phyloP scores from a whole-genome alignment of 2,329 filamentous ascomycete genomes.

The Colletotrichum neosansevieriae region DNA sequence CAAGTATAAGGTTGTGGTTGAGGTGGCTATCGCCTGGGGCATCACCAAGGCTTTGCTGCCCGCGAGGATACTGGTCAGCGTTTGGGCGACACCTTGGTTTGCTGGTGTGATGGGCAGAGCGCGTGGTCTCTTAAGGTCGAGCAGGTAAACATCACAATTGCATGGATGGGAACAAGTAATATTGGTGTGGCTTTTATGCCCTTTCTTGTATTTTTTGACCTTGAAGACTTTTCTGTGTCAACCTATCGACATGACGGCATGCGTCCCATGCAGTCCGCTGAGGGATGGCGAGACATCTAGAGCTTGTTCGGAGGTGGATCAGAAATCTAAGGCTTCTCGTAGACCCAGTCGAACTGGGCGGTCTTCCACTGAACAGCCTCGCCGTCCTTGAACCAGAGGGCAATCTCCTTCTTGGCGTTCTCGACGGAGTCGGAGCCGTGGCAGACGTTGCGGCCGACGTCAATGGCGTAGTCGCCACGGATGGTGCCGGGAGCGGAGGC shows the following conservation, averaged over 20 bases:
- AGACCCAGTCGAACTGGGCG: slow-evolving; percentile 92
- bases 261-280: not conserved
- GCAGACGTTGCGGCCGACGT: slow-evolving; percentile 95
- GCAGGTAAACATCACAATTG: slow-evolving; percentile 38
- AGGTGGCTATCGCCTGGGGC: slow-evolving; percentile 89
- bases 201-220: slow-evolving; percentile 38
- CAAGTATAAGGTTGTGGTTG: slow-evolving; percentile 70
- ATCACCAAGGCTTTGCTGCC: slow-evolving; percentile 89
- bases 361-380: slow-evolving; percentile 90
- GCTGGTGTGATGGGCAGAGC: slow-evolving; percentile 71
- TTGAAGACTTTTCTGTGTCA: slow-evolving; percentile 36
- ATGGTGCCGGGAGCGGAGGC: slow-evolving; percentile 97
- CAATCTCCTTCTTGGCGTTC: slow-evolving; percentile 99
- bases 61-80: slow-evolving; percentile 78
- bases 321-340: slow-evolving; percentile 80
- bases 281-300: not conserved
- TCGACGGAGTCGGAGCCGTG: slow-evolving; percentile 99
- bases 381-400: slow-evolving; percentile 94
- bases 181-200: slow-evolving; percentile 30
- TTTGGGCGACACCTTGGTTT: slow-evolving; percentile 95
- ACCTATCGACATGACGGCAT: slow-evolving; percentile 29
- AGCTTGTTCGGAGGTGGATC: slow-evolving; percentile 18
- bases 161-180: not conserved
- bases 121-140: slow-evolving; percentile 48
- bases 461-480: slow-evolving; percentile 91